Conservation (phyloP, 2,329 filamentous ascomycete genomes). For the Pezicula radicicola region DNA sequence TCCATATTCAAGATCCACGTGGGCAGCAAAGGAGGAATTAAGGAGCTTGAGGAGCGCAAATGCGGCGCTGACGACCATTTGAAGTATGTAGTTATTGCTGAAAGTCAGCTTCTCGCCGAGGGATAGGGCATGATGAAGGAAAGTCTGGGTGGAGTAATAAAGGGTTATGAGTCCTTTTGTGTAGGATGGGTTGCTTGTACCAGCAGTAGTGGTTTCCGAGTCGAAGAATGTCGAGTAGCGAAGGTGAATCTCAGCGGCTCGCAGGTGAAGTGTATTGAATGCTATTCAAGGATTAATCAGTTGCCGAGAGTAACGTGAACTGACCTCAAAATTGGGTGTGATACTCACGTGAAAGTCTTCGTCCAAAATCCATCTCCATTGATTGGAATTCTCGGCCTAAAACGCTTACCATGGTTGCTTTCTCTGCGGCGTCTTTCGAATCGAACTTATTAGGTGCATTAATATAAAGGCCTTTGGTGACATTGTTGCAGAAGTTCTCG, state of each 20-base stretch:
- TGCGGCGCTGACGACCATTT: slow-evolving; percentile 63
- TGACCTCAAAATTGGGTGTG: not conserved
- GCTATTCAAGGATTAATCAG: slow-evolving; percentile 5
- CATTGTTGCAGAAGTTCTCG: slow-evolving; percentile 56
- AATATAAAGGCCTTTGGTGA: slow-evolving; percentile 53
- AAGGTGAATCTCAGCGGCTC: slow-evolving; percentile 16
- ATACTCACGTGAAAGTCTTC: slow-evolving; percentile 5
- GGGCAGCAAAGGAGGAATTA: slow-evolving; percentile 59
- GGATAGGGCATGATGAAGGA: slow-evolving; percentile 14
- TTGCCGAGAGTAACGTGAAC: not conserved
- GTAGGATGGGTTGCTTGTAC: slow-evolving; percentile 35
- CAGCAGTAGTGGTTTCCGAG: not conserved
- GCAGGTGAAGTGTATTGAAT: slow-evolving; percentile 12
- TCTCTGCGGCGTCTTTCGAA: slow-evolving; percentile 39
- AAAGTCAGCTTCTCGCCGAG: slow-evolving; percentile 36
- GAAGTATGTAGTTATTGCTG: slow-evolving; percentile 60
- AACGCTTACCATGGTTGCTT: slow-evolving; percentile 39
- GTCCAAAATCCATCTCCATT: slow-evolving; percentile 18
- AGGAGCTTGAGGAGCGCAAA: slow-evolving; percentile 63
- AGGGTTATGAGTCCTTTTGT: slow-evolving; percentile 41
- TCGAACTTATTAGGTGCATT: slow-evolving; percentile 45
- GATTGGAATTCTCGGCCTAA: slow-evolving; percentile 42
- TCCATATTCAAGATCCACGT: slow-evolving; percentile 52
- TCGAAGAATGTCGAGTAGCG: slow-evolving; percentile 18
- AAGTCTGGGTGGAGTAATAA: slow-evolving; percentile 31